Evolutionary conservation across 1,284 basidiomycete genomes (phyloP), one percentile per base, ranked within the genome.

Genomic region (Cryptococcus sp.): DNA sequence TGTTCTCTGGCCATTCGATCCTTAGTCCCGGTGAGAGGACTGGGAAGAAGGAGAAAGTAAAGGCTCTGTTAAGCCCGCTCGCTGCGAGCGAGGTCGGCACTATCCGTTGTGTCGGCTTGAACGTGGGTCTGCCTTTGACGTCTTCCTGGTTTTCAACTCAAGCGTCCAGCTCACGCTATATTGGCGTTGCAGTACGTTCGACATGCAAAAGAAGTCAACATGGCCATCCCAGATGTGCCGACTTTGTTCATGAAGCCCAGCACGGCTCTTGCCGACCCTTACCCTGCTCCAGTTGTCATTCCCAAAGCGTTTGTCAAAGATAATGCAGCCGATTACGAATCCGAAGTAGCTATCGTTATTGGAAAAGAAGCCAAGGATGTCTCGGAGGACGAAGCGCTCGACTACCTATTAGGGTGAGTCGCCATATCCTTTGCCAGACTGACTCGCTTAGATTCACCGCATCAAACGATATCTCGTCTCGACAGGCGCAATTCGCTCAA

Each of bases 321-420:
- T 23, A 82, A 86, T 1, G 81, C 87, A 22, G 85, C 89, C 0
- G 93, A 96, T 76, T 95, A 92, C 70, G 93, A 96, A 73, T 87
- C 90, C 48, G 93, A 96, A 69, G 79, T 96, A 15, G 89, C 86
- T 37, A 83, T 94, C 55, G 87, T 95, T 52, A 89, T 96, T 38
- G 91, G 90, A 29, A 89, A 88, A 70, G 76, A 85, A 0, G 86
- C 87, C 34, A 90, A 88, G 80, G 79, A 95, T 68, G 89, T 94
- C 13, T 81, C 82, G 0, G 88, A 89, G 68, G 83, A 81, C 1
- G 84, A 93, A 5, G 91, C 91, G 0, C 77, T 93, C 49, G 86
- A 91, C 64, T 91, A 93, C 66, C 86, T 94, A 5, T 81, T 90
- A 0, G 91, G 86, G 5, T 91, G 50, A 66, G 76, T 50, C 29